phyloP scores from a whole-genome alignment of 1,139 yeast species.

The Eremothecium gossypii region DNA sequence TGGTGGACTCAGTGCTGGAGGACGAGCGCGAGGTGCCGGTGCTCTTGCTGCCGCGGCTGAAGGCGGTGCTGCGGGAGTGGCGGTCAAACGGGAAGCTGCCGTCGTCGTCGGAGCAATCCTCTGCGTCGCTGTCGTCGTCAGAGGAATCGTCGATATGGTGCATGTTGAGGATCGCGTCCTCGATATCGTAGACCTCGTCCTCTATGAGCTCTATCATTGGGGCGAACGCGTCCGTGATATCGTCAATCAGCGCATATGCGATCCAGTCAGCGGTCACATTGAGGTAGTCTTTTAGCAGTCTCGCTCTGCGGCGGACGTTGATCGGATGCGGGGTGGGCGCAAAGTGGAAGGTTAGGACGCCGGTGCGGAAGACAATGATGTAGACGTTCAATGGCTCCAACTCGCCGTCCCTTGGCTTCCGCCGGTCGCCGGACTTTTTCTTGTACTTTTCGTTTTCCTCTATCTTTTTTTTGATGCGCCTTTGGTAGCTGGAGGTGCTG shows the following conservation, averaged over 20 bases:
- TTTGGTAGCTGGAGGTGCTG: constrained; percentile 9
- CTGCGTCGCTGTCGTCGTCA: constrained; percentile 34
- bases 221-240: constrained; percentile 93
- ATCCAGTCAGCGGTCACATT: constrained; percentile 95
- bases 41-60: constrained; percentile 12
- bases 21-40: constrained; percentile 30
- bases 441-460: constrained; percentile 32
- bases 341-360: constrained; percentile 88
- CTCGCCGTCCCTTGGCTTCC: constrained; percentile 57
- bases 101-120: constrained; percentile 26
- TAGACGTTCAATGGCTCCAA: constrained; percentile 87
- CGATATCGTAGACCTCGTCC: constrained; percentile 84
- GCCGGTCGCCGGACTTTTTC: constrained; percentile 36
- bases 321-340: constrained; percentile 94
- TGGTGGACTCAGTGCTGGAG: constrained; percentile 36
- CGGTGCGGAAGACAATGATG: constrained; percentile 82
- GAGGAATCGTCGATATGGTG: constrained; percentile 57
- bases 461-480: constrained; percentile 27
- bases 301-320: constrained; percentile 86
- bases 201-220: constrained; percentile 93
- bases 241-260: constrained; percentile 92
- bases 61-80: constrained; percentile 12
- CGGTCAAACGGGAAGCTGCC: constrained; percentile 8
- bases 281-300: constrained; percentile 77
- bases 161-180: constrained; percentile 81